Percentiles rank a stretch among this genome's conserved stretches.
phyloP scores from a whole-genome alignment of 2,329 filamentous ascomycete genomes.

The Fusarium papillatum region DNA sequence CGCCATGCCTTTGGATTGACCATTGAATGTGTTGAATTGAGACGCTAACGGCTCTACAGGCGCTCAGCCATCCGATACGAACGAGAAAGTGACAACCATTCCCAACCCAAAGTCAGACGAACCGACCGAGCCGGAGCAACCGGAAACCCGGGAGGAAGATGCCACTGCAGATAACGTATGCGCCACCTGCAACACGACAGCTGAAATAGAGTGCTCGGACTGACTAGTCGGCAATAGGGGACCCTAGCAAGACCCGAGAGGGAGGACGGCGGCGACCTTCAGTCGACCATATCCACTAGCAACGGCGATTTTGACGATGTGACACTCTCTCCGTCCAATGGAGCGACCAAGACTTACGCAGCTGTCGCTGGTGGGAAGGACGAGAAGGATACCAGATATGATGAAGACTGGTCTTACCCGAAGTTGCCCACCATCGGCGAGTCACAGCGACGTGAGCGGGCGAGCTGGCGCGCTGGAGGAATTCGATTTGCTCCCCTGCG shows the following conservation, averaged over 20 bases:
- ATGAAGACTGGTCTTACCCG: slow-evolving; percentile 44
- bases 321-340: slow-evolving; percentile 27
- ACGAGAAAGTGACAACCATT: slow-evolving; percentile 41
- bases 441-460: slow-evolving; percentile 39
- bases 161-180: slow-evolving; percentile 20
- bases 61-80: slow-evolving; percentile 12
- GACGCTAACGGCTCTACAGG: slow-evolving; percentile 26
- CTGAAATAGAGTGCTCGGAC: neutral
- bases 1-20: neutral
- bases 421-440: slow-evolving; percentile 38
- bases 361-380: slow-evolving; percentile 29
- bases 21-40: neutral
- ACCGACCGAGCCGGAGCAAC: slow-evolving; percentile 20
- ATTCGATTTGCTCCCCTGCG: slow-evolving; percentile 89
- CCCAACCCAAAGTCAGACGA: slow-evolving; percentile 33
- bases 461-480: slow-evolving; percentile 58
- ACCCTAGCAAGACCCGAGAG: slow-evolving; percentile 15
- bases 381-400: slow-evolving; percentile 14
- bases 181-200: neutral
- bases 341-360: slow-evolving; percentile 39
- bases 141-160: slow-evolving; percentile 12
- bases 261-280: slow-evolving; percentile 24
- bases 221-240: slow-evolving; percentile 13
- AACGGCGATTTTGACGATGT: slow-evolving; percentile 36
- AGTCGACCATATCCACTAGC: slow-evolving; percentile 31